A percentile compares a stretch with the other conserved stretches of the same genome.
Evolutionary conservation across 1,284 basidiomycete genomes (phyloP).

Genomic region (Thelephora terrestris): DNA sequence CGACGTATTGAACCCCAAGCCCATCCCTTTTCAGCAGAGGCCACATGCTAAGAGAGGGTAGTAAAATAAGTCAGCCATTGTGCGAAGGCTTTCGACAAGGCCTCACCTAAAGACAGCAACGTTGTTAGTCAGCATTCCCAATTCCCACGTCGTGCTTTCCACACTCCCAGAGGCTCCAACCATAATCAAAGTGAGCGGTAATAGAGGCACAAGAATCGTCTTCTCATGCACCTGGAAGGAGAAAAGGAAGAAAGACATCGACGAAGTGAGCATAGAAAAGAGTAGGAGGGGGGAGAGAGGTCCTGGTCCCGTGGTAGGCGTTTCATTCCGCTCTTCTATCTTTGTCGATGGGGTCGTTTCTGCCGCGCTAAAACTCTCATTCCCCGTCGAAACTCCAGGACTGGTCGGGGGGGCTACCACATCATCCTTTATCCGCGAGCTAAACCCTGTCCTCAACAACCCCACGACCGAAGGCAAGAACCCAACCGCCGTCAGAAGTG

Average conservation of each 20-base stretch:
- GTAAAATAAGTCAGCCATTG: neutral
- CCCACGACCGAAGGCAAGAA: constrained; percentile 54
- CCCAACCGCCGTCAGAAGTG: constrained; percentile 49
- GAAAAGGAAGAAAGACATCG: constrained; percentile 89
- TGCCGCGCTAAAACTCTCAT: constrained; percentile 4
- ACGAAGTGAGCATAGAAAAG: constrained; percentile 62
- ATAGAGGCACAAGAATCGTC: constrained; percentile 78
- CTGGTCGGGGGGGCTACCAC: constrained; percentile 10
- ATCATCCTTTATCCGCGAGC: constrained; percentile 18
- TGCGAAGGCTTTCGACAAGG: neutral
- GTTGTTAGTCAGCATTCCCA: constrained; percentile 76
- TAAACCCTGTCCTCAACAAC: constrained; percentile 40
- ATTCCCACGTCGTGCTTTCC: constrained; percentile 61
- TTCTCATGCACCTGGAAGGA: constrained; percentile 97
- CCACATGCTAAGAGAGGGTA: constrained; percentile 79
- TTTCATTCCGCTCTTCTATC: neutral
- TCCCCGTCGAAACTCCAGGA: constrained; percentile 7
- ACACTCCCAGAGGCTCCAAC: constrained; percentile 40
- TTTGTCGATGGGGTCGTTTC: constrained; percentile 14
- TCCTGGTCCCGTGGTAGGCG: neutral
- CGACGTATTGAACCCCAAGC: constrained; percentile 62
- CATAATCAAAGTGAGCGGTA: constrained; percentile 76
- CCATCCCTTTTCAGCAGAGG: constrained; percentile 78
- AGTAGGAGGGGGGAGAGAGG: constrained; percentile 55
- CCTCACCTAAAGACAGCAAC: constrained; percentile 81